Conservation (phyloP, 2,329 filamentous ascomycete species). For the Phoma sp. region DNA sequence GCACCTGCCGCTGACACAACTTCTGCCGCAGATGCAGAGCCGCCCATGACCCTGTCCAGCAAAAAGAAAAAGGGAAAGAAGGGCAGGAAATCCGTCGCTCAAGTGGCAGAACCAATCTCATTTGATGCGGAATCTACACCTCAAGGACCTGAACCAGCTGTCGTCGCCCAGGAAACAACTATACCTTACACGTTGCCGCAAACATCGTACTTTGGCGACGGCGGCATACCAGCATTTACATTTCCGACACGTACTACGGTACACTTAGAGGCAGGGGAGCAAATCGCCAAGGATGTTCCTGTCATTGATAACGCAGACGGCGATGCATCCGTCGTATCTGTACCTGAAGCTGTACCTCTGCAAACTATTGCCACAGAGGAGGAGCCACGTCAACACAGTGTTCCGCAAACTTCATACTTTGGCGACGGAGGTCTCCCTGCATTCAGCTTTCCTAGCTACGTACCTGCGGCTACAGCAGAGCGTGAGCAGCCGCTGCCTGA, state of each 20-base stretch:
- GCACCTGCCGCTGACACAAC: neutral
- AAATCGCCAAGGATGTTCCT: neutral
- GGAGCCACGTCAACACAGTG: neutral
- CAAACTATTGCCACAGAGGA: neutral
- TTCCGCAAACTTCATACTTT: constrained; percentile 5
- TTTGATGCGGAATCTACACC: neutral
- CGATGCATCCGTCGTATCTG: neutral
- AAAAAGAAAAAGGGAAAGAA: constrained; percentile 27
- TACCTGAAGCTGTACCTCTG: neutral
- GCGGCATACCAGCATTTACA: neutral
- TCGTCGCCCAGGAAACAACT: neutral
- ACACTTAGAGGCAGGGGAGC: neutral
- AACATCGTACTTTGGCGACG: constrained; percentile 1
- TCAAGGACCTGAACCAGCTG: neutral
- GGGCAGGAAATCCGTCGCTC: constrained; percentile 28
- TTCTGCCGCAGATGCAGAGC: neutral
- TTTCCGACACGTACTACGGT: neutral
- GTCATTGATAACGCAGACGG: no score
- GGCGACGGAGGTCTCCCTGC: constrained; percentile 7
- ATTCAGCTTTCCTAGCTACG: neutral
- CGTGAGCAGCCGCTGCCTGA: neutral
- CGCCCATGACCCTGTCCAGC: neutral
- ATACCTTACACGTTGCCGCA: neutral
- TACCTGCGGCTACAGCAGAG: neutral
- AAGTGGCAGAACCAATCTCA: neutral